Conservation (phyloP, 2,329 filamentous ascomycete species). For the Paracamarosporium sp. region DNA sequence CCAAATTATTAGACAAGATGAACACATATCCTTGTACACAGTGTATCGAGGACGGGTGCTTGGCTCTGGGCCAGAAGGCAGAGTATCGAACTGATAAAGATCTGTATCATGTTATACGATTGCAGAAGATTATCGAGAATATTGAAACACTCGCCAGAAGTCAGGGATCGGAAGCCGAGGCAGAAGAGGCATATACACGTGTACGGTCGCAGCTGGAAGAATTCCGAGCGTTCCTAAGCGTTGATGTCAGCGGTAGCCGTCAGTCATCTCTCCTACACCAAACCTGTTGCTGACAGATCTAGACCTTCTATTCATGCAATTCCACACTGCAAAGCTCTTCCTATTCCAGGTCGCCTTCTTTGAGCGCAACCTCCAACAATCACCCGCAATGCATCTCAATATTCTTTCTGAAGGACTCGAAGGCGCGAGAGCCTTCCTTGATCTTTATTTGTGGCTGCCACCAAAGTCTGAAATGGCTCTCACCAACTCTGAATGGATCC, state of each 20-base stretch:
- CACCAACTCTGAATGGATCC: constrained; percentile 51
- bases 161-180: constrained; percentile 25
- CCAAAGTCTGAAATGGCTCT: constrained; percentile 43
- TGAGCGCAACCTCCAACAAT: constrained; percentile 34
- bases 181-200: constrained; percentile 38
- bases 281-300: constrained; percentile 3
- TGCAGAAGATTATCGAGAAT: constrained; percentile 49
- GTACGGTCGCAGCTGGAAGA: constrained; percentile 41
- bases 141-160: constrained; percentile 37
- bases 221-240: constrained; percentile 37
- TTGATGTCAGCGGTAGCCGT: constrained; percentile 37
- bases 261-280: constrained; percentile 19
- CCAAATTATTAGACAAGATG: constrained; percentile 47
- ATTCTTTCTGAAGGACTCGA: constrained; percentile 31
- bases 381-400: constrained; percentile 32
- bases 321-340: constrained; percentile 48
- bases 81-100: constrained; percentile 45
- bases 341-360: constrained; percentile 50
- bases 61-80: constrained; percentile 36
- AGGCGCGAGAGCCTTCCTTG: constrained; percentile 36
- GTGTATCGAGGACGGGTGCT: constrained; percentile 48
- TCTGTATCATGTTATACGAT: constrained; percentile 43
- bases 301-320: constrained; percentile 50
- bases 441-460: constrained; percentile 45
- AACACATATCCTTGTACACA: constrained; percentile 43